A percentile compares a stretch with the other conserved stretches of the same genome.
Conservation (phyloP, 208 protist species). For the Naegleria fowleri region DNA sequence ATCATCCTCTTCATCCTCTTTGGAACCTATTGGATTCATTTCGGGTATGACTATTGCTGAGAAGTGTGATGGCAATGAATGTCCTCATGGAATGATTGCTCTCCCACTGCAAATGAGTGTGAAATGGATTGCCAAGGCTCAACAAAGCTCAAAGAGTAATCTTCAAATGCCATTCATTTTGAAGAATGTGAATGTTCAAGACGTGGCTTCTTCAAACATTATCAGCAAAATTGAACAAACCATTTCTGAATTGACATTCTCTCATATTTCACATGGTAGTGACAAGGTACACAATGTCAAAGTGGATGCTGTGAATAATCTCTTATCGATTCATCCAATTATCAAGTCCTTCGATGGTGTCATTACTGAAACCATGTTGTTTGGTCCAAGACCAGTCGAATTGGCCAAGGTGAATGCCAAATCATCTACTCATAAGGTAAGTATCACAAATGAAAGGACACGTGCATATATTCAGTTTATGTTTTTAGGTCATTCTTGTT, state of each 20-base stretch:
- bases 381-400: not conserved
- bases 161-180: not conserved
- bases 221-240: not conserved
- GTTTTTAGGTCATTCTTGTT: conserved; percentile 16
- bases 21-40: not conserved
- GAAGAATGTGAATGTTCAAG: not conserved
- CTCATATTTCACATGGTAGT: not conserved
- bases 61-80: not conserved
- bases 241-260: not conserved
- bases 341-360: not conserved
- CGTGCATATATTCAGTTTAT: no score
- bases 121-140: not conserved
- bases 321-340: not conserved
- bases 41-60: not conserved
- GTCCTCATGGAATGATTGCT: not conserved
- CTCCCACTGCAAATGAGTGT: not conserved
- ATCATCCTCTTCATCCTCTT: not conserved
- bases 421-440: not conserved
- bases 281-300: not conserved
- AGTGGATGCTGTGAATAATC: not conserved
- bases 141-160: not conserved
- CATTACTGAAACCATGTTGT: not conserved
- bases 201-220: not conserved
- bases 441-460: no score
- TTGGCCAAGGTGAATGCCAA: not conserved